Percentiles rank a stretch among this genome's conserved stretches.
phyloP scores from a whole-genome alignment of 148 eudicot genomes.

The Vaccinium macrocarpon region DNA sequence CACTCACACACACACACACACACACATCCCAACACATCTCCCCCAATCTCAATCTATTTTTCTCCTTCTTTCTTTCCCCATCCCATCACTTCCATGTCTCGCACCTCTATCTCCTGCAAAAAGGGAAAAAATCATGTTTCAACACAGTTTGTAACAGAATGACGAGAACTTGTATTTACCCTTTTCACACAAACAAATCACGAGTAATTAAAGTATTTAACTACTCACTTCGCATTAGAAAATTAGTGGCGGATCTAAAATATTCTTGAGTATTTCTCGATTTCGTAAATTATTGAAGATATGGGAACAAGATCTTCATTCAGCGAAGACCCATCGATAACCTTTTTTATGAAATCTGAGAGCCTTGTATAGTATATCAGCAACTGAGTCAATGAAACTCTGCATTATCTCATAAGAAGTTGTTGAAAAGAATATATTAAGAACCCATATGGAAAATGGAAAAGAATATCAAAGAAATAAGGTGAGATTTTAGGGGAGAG shows the following conservation, averaged over 20 bases:
- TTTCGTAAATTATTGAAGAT: constrained; percentile 82
- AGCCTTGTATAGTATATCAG: constrained; percentile 88
- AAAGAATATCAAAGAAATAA: no score
- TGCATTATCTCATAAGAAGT: background rate
- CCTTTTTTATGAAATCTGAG: constrained; percentile 77
- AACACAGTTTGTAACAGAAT: background rate
- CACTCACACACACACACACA: no score
- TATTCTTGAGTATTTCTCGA: constrained; percentile 88
- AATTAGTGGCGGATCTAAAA: constrained; percentile 22
- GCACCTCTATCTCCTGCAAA: background rate
- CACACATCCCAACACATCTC: no score
- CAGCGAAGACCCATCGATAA: constrained; percentile 68
- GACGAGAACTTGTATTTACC: background rate
- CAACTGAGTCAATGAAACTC: constrained; percentile 87
- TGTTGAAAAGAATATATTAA: no score
- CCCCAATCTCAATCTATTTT: no score
- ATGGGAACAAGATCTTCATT: constrained; percentile 93
- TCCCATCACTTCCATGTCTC: no score
- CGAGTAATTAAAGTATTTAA: background rate
- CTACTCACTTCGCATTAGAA: background rate
- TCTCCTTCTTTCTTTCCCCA: no score
- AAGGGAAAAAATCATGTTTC: background rate
- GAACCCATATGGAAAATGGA: no score
- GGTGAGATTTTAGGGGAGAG: no score
- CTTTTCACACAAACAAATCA: background rate